These are phyloP conservation scores for Myotisia sp. DNA, from an alignment of 2,329 filamentous ascomycete genomes.

Conservation along the genomic window DNA sequence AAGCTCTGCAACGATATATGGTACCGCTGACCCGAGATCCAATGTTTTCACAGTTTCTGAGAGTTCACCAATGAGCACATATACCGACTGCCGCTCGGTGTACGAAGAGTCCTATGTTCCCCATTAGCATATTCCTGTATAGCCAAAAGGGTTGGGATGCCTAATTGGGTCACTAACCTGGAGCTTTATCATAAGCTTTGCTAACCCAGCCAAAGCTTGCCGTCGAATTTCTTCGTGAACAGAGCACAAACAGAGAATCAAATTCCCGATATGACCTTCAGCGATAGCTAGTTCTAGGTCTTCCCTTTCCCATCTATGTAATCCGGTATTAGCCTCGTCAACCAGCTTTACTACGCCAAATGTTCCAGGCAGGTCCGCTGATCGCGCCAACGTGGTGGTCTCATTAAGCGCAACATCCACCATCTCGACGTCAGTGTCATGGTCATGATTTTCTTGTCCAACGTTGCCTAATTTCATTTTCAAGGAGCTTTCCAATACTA, in stretches of 20 bases:
- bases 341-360: slow-evolving; percentile 38
- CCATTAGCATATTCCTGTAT: background rate
- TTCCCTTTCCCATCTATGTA: slow-evolving; percentile 57
- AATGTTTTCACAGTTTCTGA: slow-evolving; percentile 53
- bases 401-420: background rate
- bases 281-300: slow-evolving; percentile 66
- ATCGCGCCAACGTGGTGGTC: background rate
- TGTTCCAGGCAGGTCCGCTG: slow-evolving; percentile 33
- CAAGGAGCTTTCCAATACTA: too few relatives aligned
- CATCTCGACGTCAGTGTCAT: slow-evolving; percentile 7
- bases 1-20: slow-evolving; percentile 63
- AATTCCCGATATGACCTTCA: slow-evolving; percentile 54
- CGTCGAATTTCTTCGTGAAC: slow-evolving; percentile 59
- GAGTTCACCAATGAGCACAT: slow-evolving; percentile 65
- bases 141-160: background rate
- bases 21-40: slow-evolving; percentile 46
- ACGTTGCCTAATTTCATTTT: slow-evolving; percentile 28
- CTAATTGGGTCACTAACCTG: slow-evolving; percentile 22
- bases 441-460: slow-evolving; percentile 12
- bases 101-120: slow-evolving; percentile 50
- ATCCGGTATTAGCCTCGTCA: slow-evolving; percentile 29
- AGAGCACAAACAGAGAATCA: slow-evolving; percentile 65
- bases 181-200: slow-evolving; percentile 35
- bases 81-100: slow-evolving; percentile 62
- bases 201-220: slow-evolving; percentile 43